Evolutionary conservation across 768 basidiomycete species (phyloP), one percentile per base, ranked within the genome.

Genomic region (Tricholoma hemisulphureum): DNA sequence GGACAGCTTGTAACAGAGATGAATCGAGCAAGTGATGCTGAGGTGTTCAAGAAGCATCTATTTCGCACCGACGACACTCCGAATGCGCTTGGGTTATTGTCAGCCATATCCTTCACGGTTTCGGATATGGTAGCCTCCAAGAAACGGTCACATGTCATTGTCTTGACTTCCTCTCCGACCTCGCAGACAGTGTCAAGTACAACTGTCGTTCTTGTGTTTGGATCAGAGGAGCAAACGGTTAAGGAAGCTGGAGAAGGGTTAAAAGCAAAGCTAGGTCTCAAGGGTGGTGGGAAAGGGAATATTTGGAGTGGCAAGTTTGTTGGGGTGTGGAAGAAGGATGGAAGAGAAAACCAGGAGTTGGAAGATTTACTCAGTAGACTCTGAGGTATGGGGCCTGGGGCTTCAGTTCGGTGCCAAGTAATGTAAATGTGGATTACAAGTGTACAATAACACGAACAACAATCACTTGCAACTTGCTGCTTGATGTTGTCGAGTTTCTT

Each of bases 231-330:
- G 34, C 75, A 80, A 52, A 73, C 71, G 9, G 86, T 89, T 16
- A 88, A 86, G 69, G 76, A 72, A 59, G 73, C 71, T 2, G 87
- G 88, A 2, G 85, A 85, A 3, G 74, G 67, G 23, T 67, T 89
- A 41, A 89, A 83, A 68, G 66, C 71, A 4, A 84, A 79, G 61
- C 73, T 88, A 26, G 75, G 76, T 8, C 77, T 88, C 48, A 93
- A 87, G 73, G 91, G 91, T 6, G 91, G 91, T 10, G 89, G 91
- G 4, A 91, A 88, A 65, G 90, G 88, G 1, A 62, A 74, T 16
- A 82, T 80, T 63, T 92, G 90, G 87, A 91, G 89, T 59, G 90
- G 91, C 9, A 88, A 91, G 68, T 80, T 78, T 55, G 77, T 69
- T 6, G 89, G 89, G 0, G 79, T 84, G 13, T 89, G 87, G 87